Base-by-base conservation (phyloP, 768 basidiomycete species). In the Galerina marginata region DNA sequence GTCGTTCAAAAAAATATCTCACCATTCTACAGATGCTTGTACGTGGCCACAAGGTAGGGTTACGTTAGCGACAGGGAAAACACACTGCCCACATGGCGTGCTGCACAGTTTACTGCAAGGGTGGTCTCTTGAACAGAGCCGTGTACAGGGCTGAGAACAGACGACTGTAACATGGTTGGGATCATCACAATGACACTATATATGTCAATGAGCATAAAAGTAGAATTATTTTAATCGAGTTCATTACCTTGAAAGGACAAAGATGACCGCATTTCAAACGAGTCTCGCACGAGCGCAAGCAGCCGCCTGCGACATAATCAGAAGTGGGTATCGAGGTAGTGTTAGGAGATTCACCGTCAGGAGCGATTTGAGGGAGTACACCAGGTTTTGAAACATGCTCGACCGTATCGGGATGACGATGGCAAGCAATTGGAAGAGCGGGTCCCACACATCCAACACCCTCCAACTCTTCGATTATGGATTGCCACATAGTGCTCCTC, bases 171-270 rank as follows among this genome's bases (percentile, higher is more conserved):
- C 46, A 59, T 90, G 88, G 11, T 82, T 77, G 0, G 81, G 79
- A 58, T 87, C 83, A 49, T 88, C 88, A 0, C 82, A 77, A 60
- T 90, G 87, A 58, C 88, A 89, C 84, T 89, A 59, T 1, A 11
- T 54, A 11, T 36, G 26, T 26, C n/a, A n/a, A 16, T 40, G n/a
- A 40, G 48, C 25, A 39, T 16, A 29, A 36, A 16, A 37, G 6
- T 7, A 2, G n/a, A n/a, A 3, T n/a, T 10, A 29, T 1, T 25
- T 25, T 20, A 9, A 37, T 42, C 15, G 15, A 12, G 36, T 39
- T 44, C 23, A 71, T 40, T 69, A 87, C 87, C 72, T 85, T 84
- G 60, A 79, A 87, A 0, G 86, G 84, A 65, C 89, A 91, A 3
- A 78, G 71, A 66, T 91, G 89, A 2, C 89, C 89, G 63, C 89